Evolutionary conservation across 2,329 filamentous ascomycete species (phyloP).

Genomic region (Ophiocordyceps robertsii): DNA sequence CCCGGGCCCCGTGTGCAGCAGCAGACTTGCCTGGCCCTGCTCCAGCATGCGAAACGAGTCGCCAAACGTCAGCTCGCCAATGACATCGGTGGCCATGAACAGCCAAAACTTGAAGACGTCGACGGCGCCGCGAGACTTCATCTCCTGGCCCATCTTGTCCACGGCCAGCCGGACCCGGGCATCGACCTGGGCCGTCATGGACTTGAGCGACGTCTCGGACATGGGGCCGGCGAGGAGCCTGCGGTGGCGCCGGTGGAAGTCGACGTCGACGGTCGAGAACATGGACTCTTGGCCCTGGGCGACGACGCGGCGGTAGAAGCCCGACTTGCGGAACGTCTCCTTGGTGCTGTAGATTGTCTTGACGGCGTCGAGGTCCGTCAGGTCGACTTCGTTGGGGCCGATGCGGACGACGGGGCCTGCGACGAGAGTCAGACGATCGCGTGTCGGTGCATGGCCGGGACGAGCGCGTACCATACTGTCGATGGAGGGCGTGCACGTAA

Average conservation of each 20-base stretch:
- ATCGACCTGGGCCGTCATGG: constrained; percentile 18
- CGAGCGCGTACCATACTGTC: constrained; percentile 9
- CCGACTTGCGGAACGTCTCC: constrained; percentile 11
- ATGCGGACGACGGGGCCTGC: constrained; percentile 13
- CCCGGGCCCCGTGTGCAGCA: neutral
- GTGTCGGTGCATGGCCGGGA: too few relatives aligned
- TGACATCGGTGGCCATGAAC: constrained; percentile 40
- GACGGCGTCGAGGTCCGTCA: constrained; percentile 9
- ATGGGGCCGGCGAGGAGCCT: constrained; percentile 26
- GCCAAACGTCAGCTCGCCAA: constrained; percentile 39
- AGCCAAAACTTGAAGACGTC: constrained; percentile 41
- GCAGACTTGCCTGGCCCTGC: constrained; percentile 25
- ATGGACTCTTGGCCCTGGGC: constrained; percentile 8
- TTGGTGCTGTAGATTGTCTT: constrained; percentile 18
- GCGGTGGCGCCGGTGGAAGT: constrained; percentile 24
- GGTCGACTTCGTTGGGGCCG: constrained; percentile 9
- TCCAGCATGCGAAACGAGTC: constrained; percentile 41
- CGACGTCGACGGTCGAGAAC: constrained; percentile 25
- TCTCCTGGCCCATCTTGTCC: constrained; percentile 29
- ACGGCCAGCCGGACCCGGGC: constrained; percentile 24
- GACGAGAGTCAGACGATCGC: neutral
- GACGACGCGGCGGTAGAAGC: constrained; percentile 11
- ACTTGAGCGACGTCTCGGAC: constrained; percentile 20
- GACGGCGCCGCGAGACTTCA: constrained; percentile 15
- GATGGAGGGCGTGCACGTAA: constrained; percentile 11